Conservation (phyloP, 2,329 filamentous ascomycete species). For the Aureobasidium lini region DNA sequence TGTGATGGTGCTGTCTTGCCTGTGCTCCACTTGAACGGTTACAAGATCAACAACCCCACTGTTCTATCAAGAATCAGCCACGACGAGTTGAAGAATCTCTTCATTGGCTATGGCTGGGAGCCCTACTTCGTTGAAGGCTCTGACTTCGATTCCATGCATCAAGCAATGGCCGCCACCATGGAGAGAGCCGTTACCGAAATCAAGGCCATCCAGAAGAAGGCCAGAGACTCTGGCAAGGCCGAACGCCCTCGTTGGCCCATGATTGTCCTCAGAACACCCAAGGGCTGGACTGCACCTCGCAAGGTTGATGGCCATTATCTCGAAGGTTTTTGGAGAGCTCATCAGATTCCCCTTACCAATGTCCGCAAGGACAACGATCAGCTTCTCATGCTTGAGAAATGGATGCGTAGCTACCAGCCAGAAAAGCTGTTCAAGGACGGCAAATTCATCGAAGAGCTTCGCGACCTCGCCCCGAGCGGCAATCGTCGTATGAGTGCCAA, state of each 20-base stretch:
- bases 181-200: constrained; percentile 68
- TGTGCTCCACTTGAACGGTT: constrained; percentile 71
- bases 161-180: constrained; percentile 71
- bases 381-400: constrained; percentile 61
- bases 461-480: constrained; percentile 57
- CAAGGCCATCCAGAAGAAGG: constrained; percentile 59
- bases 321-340: constrained; percentile 70
- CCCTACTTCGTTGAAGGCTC: constrained; percentile 75
- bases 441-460: constrained; percentile 55
- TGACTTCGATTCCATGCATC: constrained; percentile 67
- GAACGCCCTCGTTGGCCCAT: constrained; percentile 70
- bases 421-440: constrained; percentile 63
- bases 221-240: constrained; percentile 60
- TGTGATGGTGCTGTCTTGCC: constrained; percentile 71
- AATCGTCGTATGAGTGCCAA: constrained; percentile 69
- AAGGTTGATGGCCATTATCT: constrained; percentile 64
- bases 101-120: constrained; percentile 69
- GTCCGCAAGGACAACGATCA: constrained; percentile 56
- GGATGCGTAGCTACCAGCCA: constrained; percentile 71
- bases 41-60: constrained; percentile 79
- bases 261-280: constrained; percentile 68
- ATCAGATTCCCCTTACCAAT: constrained; percentile 70
- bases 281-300: constrained; percentile 71
- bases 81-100: constrained; percentile 61
- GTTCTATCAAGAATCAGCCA: constrained; percentile 66